Evolutionary conservation across 495 filamentous ascomycete species (phyloP).

Genomic region (Margaritispora aquatica): DNA sequence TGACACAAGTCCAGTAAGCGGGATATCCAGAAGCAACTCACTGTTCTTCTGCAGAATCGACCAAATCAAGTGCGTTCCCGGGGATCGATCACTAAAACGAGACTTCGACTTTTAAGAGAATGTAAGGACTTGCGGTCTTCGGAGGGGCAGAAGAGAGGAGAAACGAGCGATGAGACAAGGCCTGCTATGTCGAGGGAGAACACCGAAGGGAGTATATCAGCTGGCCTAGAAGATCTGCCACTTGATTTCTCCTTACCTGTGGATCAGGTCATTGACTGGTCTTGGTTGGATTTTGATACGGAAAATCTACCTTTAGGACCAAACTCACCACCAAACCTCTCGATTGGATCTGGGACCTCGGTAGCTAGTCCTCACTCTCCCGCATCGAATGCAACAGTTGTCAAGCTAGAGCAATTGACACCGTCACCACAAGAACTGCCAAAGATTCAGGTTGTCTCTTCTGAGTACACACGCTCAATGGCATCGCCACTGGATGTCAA

Average conservation of each 20-base stretch:
- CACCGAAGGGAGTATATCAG: not conserved
- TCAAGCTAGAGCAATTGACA: not conserved
- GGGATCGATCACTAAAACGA: constrained; percentile 2
- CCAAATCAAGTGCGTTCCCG: constrained; percentile 12
- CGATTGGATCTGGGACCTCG: not conserved
- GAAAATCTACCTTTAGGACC: not conserved
- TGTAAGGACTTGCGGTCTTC: constrained; percentile 1
- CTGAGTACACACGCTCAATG: not conserved
- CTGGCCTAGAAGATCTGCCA: not conserved
- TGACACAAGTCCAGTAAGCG: constrained; percentile 6
- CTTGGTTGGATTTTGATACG: not conserved
- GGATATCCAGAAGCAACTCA: constrained; percentile 14
- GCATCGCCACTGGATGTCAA: not conserved
- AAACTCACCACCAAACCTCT: not conserved
- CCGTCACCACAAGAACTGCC: not conserved
- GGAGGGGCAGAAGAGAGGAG: not conserved
- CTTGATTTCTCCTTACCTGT: not conserved
- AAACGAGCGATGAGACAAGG: not conserved
- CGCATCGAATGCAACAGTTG: not conserved
- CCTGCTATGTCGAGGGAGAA: not conserved
- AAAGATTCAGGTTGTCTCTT: not conserved
- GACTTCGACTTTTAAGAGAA: constrained; percentile 10
- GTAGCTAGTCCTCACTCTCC: not conserved
- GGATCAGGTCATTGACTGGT: not conserved
- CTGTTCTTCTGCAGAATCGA: constrained; percentile 5